Evolutionary conservation across 1,284 basidiomycete genomes (phyloP).

Genomic region (Inonotus hispidus): DNA sequence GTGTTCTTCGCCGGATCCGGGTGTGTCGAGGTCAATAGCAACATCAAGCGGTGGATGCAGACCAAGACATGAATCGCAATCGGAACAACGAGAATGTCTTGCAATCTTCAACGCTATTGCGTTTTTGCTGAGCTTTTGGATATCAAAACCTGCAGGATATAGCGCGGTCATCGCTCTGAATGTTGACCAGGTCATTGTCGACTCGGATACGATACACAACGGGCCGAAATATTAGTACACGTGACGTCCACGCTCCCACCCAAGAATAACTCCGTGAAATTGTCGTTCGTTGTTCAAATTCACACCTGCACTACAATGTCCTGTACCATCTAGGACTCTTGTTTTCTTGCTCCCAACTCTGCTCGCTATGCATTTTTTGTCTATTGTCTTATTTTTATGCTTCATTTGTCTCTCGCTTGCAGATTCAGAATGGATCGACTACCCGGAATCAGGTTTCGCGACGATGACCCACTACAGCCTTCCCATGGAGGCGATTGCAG

Average conservation of each 20-base stretch:
- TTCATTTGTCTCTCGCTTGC: neutral
- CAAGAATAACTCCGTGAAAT: too few relatives aligned
- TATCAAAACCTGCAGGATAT: constrained; percentile 55
- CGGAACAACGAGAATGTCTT: constrained; percentile 60
- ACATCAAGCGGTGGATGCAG: constrained; percentile 60
- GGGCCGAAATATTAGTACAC: neutral
- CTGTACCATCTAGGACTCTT: neutral
- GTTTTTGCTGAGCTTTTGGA: constrained; percentile 41
- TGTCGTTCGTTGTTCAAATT: too few relatives aligned
- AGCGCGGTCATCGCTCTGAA: constrained; percentile 22
- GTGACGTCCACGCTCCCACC: neutral
- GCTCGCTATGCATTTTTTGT: neutral
- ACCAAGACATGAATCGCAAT: constrained; percentile 56
- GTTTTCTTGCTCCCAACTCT: neutral
- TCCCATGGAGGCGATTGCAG: constrained; percentile 50
- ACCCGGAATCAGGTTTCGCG: constrained; percentile 29
- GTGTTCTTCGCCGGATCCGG: constrained; percentile 36
- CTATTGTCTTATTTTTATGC: neutral
- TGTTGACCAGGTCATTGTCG: neutral
- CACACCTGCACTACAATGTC: neutral
- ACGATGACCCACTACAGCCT: constrained; percentile 61
- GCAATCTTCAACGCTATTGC: constrained; percentile 66
- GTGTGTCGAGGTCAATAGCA: constrained; percentile 51
- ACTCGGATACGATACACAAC: neutral
- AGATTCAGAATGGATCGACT: constrained; percentile 17